Evolutionary conservation across 1,139 yeast species (phyloP), one percentile per base, ranked within the genome.

Genomic region (Entelexis sorbosivorans): DNA sequence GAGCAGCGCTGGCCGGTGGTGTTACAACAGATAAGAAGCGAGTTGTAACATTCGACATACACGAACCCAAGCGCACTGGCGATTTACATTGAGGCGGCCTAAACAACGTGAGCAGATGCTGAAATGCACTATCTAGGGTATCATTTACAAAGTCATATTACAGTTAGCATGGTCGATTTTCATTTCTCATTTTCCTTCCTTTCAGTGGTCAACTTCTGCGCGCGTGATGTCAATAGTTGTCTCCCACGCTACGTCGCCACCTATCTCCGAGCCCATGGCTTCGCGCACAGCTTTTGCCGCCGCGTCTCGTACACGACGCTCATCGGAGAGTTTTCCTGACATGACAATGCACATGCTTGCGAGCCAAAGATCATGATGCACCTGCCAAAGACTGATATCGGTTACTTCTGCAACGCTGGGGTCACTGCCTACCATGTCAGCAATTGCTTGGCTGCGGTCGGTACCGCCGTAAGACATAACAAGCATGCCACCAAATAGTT

Each of bases 391-490:
- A 28, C 67, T 59, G 33, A 68, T 57, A 28, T 65, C 64, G 14
- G 62, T 56, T n/a, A 69, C 69, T 2, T 61, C 51, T 29, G 56
- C 55, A 17, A 70, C 70, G 26, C 56, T 49, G 4, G 63, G 60
- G 35, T 63, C 63, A 32, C 56, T 58, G 22, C 52, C 43, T 11
- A 69, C 57, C 39, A 56, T 58, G 9, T 55, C 52, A 28, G 59
- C 60, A 38, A 67, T 64, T 33, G 56, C 59, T 11, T 59, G 60
- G 47, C 67, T 66, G 26, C 58, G 61, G 52, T 69, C 70, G 13
- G 65, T 63, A 13, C 73, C 72, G 2, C 68, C 66, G 58, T 68
- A 69, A n/a, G 70, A 66, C 72, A 70, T 66, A 48, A 71, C 67
- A 42, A 70, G 67, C 73, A 70, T 71, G 31, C 73, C 69, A 1